Evolutionary conservation across 257 asterid genomes (phyloP).

Genomic region (Solanum chilense): DNA sequence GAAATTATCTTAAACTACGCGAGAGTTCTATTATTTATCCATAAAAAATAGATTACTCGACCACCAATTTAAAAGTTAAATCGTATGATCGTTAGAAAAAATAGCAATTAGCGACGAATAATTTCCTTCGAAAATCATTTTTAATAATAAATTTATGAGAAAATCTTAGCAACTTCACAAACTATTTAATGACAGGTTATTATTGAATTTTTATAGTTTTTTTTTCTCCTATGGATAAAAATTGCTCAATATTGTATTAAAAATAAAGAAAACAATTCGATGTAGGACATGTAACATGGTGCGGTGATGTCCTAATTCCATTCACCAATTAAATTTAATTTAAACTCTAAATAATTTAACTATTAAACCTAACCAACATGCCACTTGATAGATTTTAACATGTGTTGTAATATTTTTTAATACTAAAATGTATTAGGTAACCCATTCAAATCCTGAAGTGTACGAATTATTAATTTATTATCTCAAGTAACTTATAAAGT

Average conservation of each 20-base stretch:
- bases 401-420: not conserved
- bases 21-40: rapidly evolving
- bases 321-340: not conserved
- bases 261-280: not conserved
- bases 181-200: not conserved
- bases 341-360: not conserved
- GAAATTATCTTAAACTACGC: no score
- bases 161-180: not conserved
- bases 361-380: not conserved
- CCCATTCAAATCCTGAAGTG: not conserved
- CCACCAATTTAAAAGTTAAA: no score
- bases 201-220: not conserved
- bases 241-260: not conserved
- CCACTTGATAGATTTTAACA: not conserved
- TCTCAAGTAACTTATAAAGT: not conserved
- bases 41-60: no score
- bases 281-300: not conserved
- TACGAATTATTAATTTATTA: not conserved
- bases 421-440: not conserved
- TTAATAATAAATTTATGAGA: no score
- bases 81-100: no score
- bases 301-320: not conserved
- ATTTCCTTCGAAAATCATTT: no score
- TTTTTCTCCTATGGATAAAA: not conserved
- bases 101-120: no score